These are phyloP conservation scores for Chamaecrista fasciculata DNA, from an alignment of 306 rosid genomes.

Conservation along the genomic window DNA sequence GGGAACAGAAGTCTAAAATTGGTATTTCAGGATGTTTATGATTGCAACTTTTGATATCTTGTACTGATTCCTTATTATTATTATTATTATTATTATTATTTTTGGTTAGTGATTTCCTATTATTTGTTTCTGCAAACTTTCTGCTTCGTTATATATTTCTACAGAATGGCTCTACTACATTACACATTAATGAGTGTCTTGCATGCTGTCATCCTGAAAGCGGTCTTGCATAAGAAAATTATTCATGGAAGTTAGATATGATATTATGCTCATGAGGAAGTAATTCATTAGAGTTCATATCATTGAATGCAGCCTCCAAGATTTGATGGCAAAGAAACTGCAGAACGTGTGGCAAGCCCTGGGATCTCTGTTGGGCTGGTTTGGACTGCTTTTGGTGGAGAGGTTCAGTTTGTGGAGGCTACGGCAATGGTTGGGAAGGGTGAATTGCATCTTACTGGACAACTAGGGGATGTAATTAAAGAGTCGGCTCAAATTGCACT, in stretches of 20 bases:
- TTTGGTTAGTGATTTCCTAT: constrained; percentile 7
- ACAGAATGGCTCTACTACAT: background rate
- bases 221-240: background rate
- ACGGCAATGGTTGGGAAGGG: constrained; percentile 91
- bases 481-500: constrained; percentile 97
- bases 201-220: background rate
- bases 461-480: constrained; percentile 96
- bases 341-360: constrained; percentile 79
- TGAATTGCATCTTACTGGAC: constrained; percentile 94
- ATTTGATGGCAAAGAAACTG: constrained; percentile 83
- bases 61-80: constrained; percentile 6
- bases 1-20: background rate
- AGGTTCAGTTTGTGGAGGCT: constrained; percentile 98
- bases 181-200: background rate
- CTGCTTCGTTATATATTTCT: background rate
- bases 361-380: constrained; percentile 93
- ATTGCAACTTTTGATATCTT: background rate
- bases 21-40: constrained; percentile 20
- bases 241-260: background rate
- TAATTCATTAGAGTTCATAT: constrained; percentile 27
- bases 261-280: constrained; percentile 22
- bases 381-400: constrained; percentile 98
- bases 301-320: constrained; percentile 80
- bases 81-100: no score
- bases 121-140: background rate